Evolutionary conservation across 805 yeast species (phyloP).

Genomic region (Limtongia smithiae): DNA sequence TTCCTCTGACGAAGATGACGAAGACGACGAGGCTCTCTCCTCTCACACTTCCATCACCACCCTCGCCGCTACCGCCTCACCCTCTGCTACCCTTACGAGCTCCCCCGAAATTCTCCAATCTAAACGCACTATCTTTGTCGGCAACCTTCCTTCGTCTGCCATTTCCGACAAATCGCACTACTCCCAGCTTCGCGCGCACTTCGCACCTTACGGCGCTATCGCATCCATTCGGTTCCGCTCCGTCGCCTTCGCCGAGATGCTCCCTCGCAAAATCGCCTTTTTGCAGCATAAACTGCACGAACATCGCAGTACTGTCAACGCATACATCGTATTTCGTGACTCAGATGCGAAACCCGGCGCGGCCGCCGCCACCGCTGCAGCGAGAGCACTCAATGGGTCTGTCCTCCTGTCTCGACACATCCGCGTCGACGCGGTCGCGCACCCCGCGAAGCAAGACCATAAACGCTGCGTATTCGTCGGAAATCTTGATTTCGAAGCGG

Average conservation of each 20-base stretch:
- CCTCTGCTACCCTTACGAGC: too few species aligned
- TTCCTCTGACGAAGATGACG: too few species aligned
- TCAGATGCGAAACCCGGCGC: too few species aligned
- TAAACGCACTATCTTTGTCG: slow-evolving; percentile 57
- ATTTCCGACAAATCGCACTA: slow-evolving; percentile 36
- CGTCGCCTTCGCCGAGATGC: slow-evolving; percentile 77
- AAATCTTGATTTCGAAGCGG: slow-evolving; percentile 86
- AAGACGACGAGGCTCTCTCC: too few species aligned
- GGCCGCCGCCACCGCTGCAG: slow-evolving; percentile 46
- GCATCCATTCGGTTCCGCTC: slow-evolving; percentile 88
- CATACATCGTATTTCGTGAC: slow-evolving; percentile 72
- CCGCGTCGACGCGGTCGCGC: slow-evolving; percentile 89
- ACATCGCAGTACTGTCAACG: slow-evolving; percentile 76
- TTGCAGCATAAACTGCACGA: slow-evolving; percentile 73
- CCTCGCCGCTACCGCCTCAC: too few species aligned
- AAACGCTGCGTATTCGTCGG: slow-evolving; percentile 87
- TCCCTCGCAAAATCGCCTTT: slow-evolving; percentile 91
- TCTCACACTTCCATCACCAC: too few species aligned
- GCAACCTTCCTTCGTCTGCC: slow-evolving; percentile 68
- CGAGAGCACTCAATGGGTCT: slow-evolving; percentile 57
- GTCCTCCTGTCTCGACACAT: slow-evolving; percentile 71
- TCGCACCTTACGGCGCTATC: slow-evolving; percentile 45
- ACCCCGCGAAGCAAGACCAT: slow-evolving; percentile 82
- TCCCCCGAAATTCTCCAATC: slow-evolving; percentile 42
- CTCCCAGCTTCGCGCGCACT: slow-evolving; percentile 13